These are phyloP conservation scores for Cicer arietinum DNA, from an alignment of 306 rosid species.

Conservation along the genomic window DNA sequence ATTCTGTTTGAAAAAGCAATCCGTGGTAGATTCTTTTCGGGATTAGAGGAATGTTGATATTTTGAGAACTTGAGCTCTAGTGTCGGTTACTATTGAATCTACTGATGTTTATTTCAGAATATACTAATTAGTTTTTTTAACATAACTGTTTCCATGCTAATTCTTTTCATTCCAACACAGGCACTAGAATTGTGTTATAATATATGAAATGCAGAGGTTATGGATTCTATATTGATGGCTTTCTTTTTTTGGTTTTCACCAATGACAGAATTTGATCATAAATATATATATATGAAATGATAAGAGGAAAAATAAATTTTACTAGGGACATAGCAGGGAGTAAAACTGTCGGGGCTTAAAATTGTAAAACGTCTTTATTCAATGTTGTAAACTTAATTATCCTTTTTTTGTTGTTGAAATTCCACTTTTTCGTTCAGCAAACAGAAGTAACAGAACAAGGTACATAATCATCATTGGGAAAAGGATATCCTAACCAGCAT, in stretches of 20 bases:
- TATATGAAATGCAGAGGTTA: neutral
- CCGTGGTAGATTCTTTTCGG: neutral
- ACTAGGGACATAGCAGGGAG: neutral
- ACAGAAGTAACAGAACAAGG: too few relatives aligned
- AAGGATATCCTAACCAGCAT: too few relatives aligned
- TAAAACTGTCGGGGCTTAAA: neutral
- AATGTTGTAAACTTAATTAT: neutral
- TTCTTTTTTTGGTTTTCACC: neutral
- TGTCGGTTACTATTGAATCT: neutral
- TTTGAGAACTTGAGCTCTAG: neutral
- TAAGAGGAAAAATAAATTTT: neutral
- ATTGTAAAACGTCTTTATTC: neutral
- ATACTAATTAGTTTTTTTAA: neutral
- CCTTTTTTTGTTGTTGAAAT: too few relatives aligned
- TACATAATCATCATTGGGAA: too few relatives aligned
- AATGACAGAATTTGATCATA: neutral
- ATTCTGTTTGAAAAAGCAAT: slow-evolving; percentile 4
- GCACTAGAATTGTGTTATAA: neutral
- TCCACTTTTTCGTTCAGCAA: too few relatives aligned
- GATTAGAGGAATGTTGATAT: neutral
- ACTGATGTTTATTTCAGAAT: slow-evolving; percentile 6
- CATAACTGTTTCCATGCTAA: neutral
- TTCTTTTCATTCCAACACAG: neutral
- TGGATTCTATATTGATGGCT: neutral
- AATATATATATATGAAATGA: neutral